These are phyloP conservation scores for Aechmea fasciata DNA, from an alignment of 176 grass and related monocot genomes.

Conservation along the genomic window DNA sequence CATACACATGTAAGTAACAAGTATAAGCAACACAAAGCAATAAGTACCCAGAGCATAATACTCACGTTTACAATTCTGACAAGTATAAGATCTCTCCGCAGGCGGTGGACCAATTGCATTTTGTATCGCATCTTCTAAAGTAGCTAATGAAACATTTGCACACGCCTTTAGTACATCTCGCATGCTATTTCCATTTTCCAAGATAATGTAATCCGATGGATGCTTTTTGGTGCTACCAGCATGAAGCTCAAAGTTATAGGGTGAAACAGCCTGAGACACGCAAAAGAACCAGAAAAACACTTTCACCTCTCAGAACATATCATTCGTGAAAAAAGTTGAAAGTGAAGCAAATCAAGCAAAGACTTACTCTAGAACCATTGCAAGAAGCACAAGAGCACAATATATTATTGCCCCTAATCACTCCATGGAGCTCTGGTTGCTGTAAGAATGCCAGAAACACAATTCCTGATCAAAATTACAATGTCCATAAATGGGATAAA, in stretches of 20 bases:
- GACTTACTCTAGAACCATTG: slow-evolving; percentile 46
- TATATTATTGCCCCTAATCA: slow-evolving; percentile 44
- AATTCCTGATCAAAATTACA: slow-evolving; percentile 28
- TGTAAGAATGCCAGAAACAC: slow-evolving; percentile 41
- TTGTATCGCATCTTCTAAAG: slow-evolving; percentile 39
- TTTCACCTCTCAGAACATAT: not conserved
- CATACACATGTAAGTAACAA: slow-evolving; percentile 3
- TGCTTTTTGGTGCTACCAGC: slow-evolving; percentile 70
- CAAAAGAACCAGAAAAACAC: not conserved
- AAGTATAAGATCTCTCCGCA: slow-evolving; percentile 31
- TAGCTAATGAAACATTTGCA: slow-evolving; percentile 31
- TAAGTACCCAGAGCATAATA: not conserved
- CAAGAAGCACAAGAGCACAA: slow-evolving; percentile 54
- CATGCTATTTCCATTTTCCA: slow-evolving; percentile 57
- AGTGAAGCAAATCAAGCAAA: not conserved
- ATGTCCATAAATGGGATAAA: slow-evolving; percentile 11
- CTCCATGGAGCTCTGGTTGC: slow-evolving; percentile 39
- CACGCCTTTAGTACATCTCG: slow-evolving; percentile 45
- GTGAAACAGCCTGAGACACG: slow-evolving; percentile 45
- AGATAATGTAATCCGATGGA: slow-evolving; percentile 57
- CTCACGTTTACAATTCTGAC: slow-evolving; percentile 45
- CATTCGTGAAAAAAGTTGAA: not conserved
- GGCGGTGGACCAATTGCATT: slow-evolving; percentile 39
- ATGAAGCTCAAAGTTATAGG: slow-evolving; percentile 67
- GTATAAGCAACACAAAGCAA: not conserved